Percentiles rank a stretch among this genome's conserved stretches.
These are phyloP conservation scores for Apophysomyces sp. DNA, from an alignment of 371 early-diverging fungal genomes.

Conservation along the genomic window DNA sequence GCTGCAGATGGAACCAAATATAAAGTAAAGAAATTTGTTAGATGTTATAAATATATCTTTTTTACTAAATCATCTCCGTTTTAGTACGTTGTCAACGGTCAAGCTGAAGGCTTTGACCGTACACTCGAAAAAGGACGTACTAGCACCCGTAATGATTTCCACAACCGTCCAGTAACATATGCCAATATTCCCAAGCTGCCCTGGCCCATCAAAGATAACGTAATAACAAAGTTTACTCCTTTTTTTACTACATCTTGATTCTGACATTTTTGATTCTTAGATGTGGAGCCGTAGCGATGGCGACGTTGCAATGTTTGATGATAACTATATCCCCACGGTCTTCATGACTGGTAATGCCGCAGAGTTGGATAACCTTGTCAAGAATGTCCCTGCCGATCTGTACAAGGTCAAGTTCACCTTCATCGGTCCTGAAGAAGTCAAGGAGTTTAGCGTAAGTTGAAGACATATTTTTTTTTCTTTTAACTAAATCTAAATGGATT, in stretches of 20 bases:
- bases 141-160: slow-evolving; percentile 51
- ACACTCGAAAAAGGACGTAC: slow-evolving; percentile 24
- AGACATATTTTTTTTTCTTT: not conserved
- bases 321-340: slow-evolving; percentile 55
- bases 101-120: slow-evolving; percentile 47
- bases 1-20: slow-evolving; percentile 35
- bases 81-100: slow-evolving; percentile 48
- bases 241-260: not conserved
- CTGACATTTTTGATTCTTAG: slow-evolving; percentile 2
- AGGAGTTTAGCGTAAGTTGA: slow-evolving; percentile 28
- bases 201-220: slow-evolving; percentile 42
- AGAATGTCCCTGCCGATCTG: slow-evolving; percentile 24
- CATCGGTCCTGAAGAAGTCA: slow-evolving; percentile 48
- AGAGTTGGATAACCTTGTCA: slow-evolving; percentile 32
- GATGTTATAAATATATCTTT: no score
- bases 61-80: no score
- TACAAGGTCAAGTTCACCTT: slow-evolving; percentile 37
- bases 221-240: slow-evolving; percentile 10
- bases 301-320: slow-evolving; percentile 44
- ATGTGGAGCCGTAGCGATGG: slow-evolving; percentile 44
- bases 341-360: slow-evolving; percentile 36
- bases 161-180: slow-evolving; percentile 47
- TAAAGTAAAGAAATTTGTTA: no score
- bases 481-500: not conserved
- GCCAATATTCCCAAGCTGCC: slow-evolving; percentile 57